phyloP scores from a whole-genome alignment of 108 stramenopile species.

The Mediolabrus comicus region DNA sequence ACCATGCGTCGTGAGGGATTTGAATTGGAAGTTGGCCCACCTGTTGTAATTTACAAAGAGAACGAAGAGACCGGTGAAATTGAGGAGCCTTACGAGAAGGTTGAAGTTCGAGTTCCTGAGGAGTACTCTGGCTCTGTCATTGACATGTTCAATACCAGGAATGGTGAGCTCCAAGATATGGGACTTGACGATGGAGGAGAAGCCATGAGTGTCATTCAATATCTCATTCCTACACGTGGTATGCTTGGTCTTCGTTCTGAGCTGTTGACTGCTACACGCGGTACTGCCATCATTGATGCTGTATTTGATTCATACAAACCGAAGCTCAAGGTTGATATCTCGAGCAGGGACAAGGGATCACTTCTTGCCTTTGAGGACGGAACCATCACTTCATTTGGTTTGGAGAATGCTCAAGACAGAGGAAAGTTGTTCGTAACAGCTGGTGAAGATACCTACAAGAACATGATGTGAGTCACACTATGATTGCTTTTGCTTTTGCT shows the following conservation, averaged over 20 bases:
- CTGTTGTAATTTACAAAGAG: conserved; percentile 90
- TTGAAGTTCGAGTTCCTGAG: conserved; percentile 94
- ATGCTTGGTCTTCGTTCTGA: conserved; percentile 95
- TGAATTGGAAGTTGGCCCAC: conserved; percentile 97
- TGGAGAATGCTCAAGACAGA: conserved; percentile 93
- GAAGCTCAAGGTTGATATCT: conserved; percentile 83
- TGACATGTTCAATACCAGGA: conserved; percentile 89
- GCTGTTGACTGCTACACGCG: conserved; percentile 90
- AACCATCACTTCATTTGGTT: conserved; percentile 85
- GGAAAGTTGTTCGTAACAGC: conserved; percentile 89
- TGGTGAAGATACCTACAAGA: conserved; percentile 89
- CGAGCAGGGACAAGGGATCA: conserved; percentile 93
- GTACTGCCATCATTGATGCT: conserved; percentile 95
- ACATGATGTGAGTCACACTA: conserved; percentile 77
- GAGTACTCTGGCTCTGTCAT: conserved; percentile 92
- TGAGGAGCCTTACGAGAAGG: conserved; percentile 95
- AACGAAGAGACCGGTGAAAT: conserved; percentile 89
- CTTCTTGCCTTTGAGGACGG: conserved; percentile 95
- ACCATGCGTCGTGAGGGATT: conserved; percentile 99
- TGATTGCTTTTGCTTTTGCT: background rate
- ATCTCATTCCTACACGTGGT: conserved; percentile 96
- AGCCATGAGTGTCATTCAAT: conserved; percentile 85
- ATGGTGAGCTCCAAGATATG: conserved; percentile 96
- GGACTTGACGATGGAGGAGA: conserved; percentile 83
- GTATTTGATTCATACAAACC: conserved; percentile 94